Evolutionary conservation across 2,329 filamentous ascomycete species (phyloP).

Genomic region (Apiospora arundinis): DNA sequence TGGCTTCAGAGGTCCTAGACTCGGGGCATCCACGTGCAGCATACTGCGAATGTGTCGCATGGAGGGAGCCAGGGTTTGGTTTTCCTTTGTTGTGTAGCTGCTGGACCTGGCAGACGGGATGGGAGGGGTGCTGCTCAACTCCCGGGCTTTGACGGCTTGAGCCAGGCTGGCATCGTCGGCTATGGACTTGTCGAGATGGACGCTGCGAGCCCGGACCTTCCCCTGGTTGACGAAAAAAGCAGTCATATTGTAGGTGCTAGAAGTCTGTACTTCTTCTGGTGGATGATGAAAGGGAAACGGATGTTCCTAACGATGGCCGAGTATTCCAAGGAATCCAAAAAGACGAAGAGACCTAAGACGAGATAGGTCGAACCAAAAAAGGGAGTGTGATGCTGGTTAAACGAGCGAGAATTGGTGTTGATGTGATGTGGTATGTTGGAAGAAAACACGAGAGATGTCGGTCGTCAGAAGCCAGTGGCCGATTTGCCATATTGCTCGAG

Average conservation of each 20-base stretch:
- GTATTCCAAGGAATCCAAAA: slow-evolving; percentile 45
- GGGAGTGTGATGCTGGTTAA: slow-evolving; percentile 37
- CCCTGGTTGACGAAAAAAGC: slow-evolving; percentile 51
- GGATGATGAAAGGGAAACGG: slow-evolving; percentile 34
- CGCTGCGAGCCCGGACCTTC: slow-evolving; percentile 54
- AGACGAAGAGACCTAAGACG: slow-evolving; percentile 49
- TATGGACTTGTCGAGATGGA: slow-evolving; percentile 52
- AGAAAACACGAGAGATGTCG: slow-evolving; percentile 19
- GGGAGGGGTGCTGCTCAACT: slow-evolving; percentile 30
- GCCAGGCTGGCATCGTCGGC: slow-evolving; percentile 28
- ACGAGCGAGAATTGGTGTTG: slow-evolving; percentile 34
- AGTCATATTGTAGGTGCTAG: slow-evolving; percentile 46
- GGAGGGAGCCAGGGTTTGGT: slow-evolving; percentile 45
- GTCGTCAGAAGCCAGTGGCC: not conserved
- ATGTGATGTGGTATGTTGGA: slow-evolving; percentile 25
- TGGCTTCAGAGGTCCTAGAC: slow-evolving; percentile 50
- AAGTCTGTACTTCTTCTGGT: slow-evolving; percentile 30
- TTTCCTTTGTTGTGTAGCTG: slow-evolving; percentile 44
- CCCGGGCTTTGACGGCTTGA: slow-evolving; percentile 29
- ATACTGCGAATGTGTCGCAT: slow-evolving; percentile 56
- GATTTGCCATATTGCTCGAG: slow-evolving; percentile 10
- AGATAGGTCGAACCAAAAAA: slow-evolving; percentile 53
- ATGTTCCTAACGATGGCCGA: slow-evolving; percentile 43
- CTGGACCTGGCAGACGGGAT: slow-evolving; percentile 41
- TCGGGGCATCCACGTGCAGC: slow-evolving; percentile 58